A percentile compares a stretch with the other conserved stretches of the same genome.
These are phyloP conservation scores for Cladochytrium replicatum DNA, from an alignment of 192 early-diverging fungal genomes.

Conservation along the genomic window DNA sequence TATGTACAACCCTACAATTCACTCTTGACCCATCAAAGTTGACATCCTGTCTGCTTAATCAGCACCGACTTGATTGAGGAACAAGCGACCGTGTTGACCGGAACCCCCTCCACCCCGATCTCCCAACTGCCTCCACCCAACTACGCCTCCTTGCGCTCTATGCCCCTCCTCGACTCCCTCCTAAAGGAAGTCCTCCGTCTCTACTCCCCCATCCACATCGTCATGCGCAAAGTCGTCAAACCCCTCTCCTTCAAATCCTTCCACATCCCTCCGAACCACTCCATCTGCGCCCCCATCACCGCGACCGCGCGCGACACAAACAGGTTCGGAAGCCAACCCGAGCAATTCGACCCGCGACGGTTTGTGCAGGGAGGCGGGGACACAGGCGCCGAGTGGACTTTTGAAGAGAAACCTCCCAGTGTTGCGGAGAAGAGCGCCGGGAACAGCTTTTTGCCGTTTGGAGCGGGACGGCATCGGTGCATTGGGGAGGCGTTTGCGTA, in stretches of 20 bases:
- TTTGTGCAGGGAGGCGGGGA: conserved; percentile 47
- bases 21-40: no score
- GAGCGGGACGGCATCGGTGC: conserved; percentile 94
- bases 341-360: conserved; percentile 70
- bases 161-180: conserved; percentile 65
- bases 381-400: conserved; percentile 38
- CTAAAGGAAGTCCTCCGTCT: conserved; percentile 90
- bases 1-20: conserved; percentile 16
- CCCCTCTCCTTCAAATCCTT: conserved; percentile 64
- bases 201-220: conserved; percentile 83
- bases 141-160: conserved; percentile 64
- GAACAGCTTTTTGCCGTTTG: conserved; percentile 88
- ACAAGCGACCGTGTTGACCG: conserved; percentile 48
- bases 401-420: conserved; percentile 45
- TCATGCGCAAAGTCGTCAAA: conserved; percentile 86
- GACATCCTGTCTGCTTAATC: no score
- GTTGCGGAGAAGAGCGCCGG: conserved; percentile 62
- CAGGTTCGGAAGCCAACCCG: conserved; percentile 71
- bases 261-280: conserved; percentile 83
- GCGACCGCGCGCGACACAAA: conserved; percentile 68
- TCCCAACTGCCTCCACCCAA: conserved; percentile 32
- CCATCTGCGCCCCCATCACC: conserved; percentile 72
- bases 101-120: conserved; percentile 40
- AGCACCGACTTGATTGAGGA: conserved; percentile 57
- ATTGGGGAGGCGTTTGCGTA: conserved; percentile 97